Evolutionary conservation across 148 eudicot genomes (phyloP), one percentile per base, ranked within the genome.

Genomic region (Arctostaphylos glauca): DNA sequence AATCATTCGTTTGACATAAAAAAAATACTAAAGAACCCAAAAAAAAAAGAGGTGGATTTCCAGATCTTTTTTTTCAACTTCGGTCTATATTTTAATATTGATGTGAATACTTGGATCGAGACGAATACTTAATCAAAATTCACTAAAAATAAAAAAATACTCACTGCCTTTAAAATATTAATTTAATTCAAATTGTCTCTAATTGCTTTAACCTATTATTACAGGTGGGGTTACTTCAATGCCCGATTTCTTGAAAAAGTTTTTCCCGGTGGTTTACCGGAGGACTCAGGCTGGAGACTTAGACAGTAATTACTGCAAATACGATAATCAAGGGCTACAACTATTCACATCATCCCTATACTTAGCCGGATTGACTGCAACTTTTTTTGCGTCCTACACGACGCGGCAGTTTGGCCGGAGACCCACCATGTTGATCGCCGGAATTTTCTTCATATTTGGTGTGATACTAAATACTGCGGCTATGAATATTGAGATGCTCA

Each of bases 171-270:
- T 31, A 31, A 31, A 31, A 31, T 31, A 31, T 31, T 31, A 31
- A 31, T 31, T 31, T 31, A 31, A 31, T 31, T 31, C 38, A 31
- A 31, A 31, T 31, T 31, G 38, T 31, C 38, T 31, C 38, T 31
- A 31, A 31, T 31, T 31, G 38, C 38, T 31, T 31, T 31, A 31
- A 31, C 1, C 38, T 38, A n/a, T 6, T 5, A 64, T 79, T 82
- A 66, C 87, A 96, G 99, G 97, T 16, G 99, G 98, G 18, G 99
- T 96, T 1, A 96, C 98, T 67, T 86, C 97, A 18, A 96, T 96
- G 99, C 41, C 41, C 2, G 86, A 83, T 1, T 96, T 96, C 82
- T 82, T 96, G 85, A 78, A 87, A 73, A 93, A 96, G 75, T 96
- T 96, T 66, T 96, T 96, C 68, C 99, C 98, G 5, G 88, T 77